Base-by-base conservation (phyloP, 2,329 filamentous ascomycete species). In the Gnomoniopsis sp. region DNA sequence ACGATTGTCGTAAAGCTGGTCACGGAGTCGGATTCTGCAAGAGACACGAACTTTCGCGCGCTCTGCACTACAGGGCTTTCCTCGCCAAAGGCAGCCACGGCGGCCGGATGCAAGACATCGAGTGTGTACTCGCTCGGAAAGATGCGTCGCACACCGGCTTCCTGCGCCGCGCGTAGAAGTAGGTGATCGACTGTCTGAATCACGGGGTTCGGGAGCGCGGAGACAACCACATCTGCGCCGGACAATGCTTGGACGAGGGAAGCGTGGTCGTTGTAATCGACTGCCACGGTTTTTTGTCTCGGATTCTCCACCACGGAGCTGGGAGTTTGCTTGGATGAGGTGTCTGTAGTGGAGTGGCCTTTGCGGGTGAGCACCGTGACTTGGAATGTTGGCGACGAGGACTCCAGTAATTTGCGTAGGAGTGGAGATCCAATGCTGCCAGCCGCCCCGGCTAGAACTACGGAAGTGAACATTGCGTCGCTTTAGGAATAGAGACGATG, bases 101-200 rank as follows among this genome's bases (percentile, higher is more conserved):
- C 36, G 19, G 2, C 1, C 30, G 49, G 49, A 19, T 43, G 49
- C 22, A 52, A 7, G 3, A 52, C 19, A 19, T 52, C 49, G 6
- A 52, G 49, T 26, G 49, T 52, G 15, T n/a, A 52, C n/a, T 52
- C 49, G 49, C 49, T 52, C 14, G 49, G 49, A 36, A 52, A 52
- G 3, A 52, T 41, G 6, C 49, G 21, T 14, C 49, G 49, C 3
- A 52, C 49, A 22, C 49, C 34, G 21, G 49, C 49, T 10, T 52
- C 49, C 11, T 52, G 33, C 14, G 49, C 49, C 21, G 49, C 49
- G 15, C 21, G 49, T 8, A 41, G 36, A 15, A 52, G 49, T 21
- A 19, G 49, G 6, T 12, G 34, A 14, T 52, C 36, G 49, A 52
- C 3, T 8, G 30, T 30, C 2, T 52, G 36, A 10, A 36, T 21